phyloP scores from a whole-genome alignment of 129 eudicot genomes.

The Ambrosia artemisiifolia region DNA sequence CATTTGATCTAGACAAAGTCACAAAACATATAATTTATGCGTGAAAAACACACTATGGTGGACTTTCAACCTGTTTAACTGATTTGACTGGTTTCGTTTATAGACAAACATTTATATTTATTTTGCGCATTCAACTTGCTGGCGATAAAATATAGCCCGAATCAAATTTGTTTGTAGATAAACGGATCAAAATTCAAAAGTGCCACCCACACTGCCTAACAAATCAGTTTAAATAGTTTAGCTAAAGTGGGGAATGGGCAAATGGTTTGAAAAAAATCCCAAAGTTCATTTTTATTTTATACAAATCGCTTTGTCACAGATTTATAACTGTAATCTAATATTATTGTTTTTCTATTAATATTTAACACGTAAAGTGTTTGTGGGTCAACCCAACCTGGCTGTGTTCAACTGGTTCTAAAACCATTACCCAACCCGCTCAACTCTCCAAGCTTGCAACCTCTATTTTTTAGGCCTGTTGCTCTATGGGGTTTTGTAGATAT shows the following conservation, averaged over 20 bases:
- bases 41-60: not conserved
- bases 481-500: not conserved
- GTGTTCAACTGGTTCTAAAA: too few species aligned
- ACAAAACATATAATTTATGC: too few species aligned
- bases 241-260: not conserved
- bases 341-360: not conserved
- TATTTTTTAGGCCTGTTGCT: not conserved
- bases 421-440: not conserved
- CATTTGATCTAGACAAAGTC: too few species aligned
- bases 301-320: not conserved
- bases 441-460: not conserved
- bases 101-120: not conserved
- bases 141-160: not conserved
- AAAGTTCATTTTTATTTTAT: not conserved
- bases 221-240: not conserved
- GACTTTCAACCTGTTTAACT: not conserved
- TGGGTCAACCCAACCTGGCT: not conserved
- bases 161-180: not conserved
- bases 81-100: not conserved
- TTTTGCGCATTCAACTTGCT: not conserved
- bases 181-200: not conserved
- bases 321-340: not conserved
- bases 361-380: not conserved
- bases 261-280: not conserved
- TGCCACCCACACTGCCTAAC: not conserved